These are phyloP conservation scores for Urochloa ruziziensis DNA, from an alignment of 176 grass and related monocot species.

Conservation along the genomic window DNA sequence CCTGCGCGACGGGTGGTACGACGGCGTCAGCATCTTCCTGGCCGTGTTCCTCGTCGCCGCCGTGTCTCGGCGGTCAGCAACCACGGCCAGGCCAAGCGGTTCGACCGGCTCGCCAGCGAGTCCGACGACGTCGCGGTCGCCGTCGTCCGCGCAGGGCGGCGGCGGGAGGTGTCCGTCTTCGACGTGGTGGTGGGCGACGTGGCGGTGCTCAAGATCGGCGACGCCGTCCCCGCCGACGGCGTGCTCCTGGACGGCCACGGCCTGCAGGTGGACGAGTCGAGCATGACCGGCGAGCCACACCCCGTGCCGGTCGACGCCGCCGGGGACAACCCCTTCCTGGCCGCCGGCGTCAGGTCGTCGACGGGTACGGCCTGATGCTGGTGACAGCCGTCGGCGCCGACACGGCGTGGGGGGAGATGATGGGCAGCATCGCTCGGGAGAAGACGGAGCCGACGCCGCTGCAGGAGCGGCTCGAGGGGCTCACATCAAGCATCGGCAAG, in stretches of 20 bases:
- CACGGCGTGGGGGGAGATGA: slow-evolving; percentile 91
- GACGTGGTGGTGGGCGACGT: slow-evolving; percentile 74
- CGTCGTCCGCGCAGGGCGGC: slow-evolving; percentile 39
- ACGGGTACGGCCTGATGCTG: slow-evolving; percentile 68
- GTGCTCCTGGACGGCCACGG: slow-evolving; percentile 51
- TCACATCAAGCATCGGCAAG: slow-evolving; percentile 81
- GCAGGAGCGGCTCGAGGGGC: slow-evolving; percentile 69
- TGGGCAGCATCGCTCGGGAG: slow-evolving; percentile 61
- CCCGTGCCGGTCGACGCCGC: slow-evolving; percentile 41
- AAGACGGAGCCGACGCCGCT: slow-evolving; percentile 60
- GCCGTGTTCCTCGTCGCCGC: slow-evolving; percentile 59
- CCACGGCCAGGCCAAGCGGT: slow-evolving; percentile 52
- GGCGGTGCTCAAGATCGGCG: slow-evolving; percentile 58
- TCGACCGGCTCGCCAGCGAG: slow-evolving; percentile 38
- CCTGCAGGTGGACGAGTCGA: slow-evolving; percentile 82
- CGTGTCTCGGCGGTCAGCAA: slow-evolving; percentile 70
- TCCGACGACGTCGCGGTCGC: slow-evolving; percentile 45
- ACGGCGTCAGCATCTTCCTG: slow-evolving; percentile 74
- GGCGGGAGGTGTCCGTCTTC: slow-evolving; percentile 52
- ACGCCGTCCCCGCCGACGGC: slow-evolving; percentile 65
- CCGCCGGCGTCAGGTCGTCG: slow-evolving; percentile 63
- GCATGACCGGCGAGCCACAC: slow-evolving; percentile 86
- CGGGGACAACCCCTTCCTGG: slow-evolving; percentile 58
- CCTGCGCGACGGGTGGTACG: slow-evolving; percentile 68
- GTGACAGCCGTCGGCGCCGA: slow-evolving; percentile 70